phyloP scores from a whole-genome alignment of 176 grass and related monocot genomes.

The Thinopyrum elongatum region DNA sequence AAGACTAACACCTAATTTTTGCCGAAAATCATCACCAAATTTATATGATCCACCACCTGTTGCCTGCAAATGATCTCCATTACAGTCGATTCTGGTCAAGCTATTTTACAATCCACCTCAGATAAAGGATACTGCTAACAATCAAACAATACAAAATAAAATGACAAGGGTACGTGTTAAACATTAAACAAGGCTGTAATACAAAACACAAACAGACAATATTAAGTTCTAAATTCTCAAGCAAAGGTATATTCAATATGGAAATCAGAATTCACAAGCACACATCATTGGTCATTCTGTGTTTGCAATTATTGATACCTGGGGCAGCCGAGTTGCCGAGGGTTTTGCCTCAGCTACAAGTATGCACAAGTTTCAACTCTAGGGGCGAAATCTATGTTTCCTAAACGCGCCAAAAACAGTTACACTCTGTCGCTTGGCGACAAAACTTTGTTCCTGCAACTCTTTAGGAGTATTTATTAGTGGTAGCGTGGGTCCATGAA shows the following conservation, averaged over 20 bases:
- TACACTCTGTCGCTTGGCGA: neutral
- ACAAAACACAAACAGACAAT: neutral
- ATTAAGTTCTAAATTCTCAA: neutral
- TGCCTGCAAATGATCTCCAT: slow-evolving; percentile 59
- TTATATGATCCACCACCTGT: slow-evolving; percentile 91
- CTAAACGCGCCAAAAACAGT: neutral
- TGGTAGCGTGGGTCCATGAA: neutral
- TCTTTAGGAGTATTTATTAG: neutral
- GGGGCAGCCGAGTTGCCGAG: neutral
- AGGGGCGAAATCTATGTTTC: neutral
- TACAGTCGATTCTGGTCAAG: slow-evolving; percentile 16
- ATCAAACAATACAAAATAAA: neutral
- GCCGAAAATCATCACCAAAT: slow-evolving; percentile 67
- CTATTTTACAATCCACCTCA: neutral
- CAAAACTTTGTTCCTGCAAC: neutral
- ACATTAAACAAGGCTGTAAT: neutral
- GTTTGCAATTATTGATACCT: neutral
- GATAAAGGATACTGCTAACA: neutral
- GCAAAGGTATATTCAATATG: neutral
- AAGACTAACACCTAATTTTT: slow-evolving; percentile 84
- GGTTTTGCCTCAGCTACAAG: neutral
- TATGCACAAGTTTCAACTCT: neutral
- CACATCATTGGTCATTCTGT: neutral
- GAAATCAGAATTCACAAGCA: neutral
- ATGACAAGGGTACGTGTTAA: neutral